Conservation (phyloP, 1,284 basidiomycete genomes). For the Ustilago lituana region DNA sequence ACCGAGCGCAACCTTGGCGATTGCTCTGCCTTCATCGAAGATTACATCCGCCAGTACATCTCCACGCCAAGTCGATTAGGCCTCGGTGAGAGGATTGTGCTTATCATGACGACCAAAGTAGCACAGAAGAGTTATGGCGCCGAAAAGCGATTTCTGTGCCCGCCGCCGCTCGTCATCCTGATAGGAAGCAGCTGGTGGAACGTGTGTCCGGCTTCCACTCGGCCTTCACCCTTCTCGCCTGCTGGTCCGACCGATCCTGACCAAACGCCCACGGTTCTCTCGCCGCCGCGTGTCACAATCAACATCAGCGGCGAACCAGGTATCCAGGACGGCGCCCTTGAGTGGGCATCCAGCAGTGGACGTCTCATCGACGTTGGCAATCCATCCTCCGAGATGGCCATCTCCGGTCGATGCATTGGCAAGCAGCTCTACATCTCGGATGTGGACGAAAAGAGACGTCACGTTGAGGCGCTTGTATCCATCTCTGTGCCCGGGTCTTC, state of each 20-base stretch:
- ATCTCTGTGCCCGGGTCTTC: conserved; percentile 77
- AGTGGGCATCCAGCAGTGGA: conserved; percentile 83
- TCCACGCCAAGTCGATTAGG: conserved; percentile 84
- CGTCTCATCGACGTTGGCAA: conserved; percentile 83
- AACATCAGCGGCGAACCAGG: conserved; percentile 89
- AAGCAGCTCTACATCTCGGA: conserved; percentile 90
- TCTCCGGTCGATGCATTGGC: conserved; percentile 80
- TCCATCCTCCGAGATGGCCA: conserved; percentile 55
- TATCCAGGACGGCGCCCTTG: conserved; percentile 81
- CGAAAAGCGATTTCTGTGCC: conserved; percentile 96
- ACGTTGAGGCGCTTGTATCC: conserved; percentile 67
- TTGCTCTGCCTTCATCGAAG: conserved; percentile 54
- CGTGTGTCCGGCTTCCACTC: conserved; percentile 62
- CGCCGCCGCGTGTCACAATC: conserved; percentile 83
- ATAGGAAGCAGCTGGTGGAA: conserved; percentile 94
- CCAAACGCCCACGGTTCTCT: conserved; percentile 72
- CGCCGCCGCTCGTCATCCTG: conserved; percentile 92
- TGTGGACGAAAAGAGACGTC: conserved; percentile 69
- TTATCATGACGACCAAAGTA: conserved; percentile 94
- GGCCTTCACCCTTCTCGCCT: conserved; percentile 61
- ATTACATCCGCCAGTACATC: conserved; percentile 72
- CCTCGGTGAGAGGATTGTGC: conserved; percentile 89
- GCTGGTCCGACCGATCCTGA: conserved; percentile 13
- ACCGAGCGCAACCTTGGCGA: conserved; percentile 45
- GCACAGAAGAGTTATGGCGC: conserved; percentile 97